phyloP scores from a whole-genome alignment of 305 asterid genomes.

The Fraxinus albicans region DNA sequence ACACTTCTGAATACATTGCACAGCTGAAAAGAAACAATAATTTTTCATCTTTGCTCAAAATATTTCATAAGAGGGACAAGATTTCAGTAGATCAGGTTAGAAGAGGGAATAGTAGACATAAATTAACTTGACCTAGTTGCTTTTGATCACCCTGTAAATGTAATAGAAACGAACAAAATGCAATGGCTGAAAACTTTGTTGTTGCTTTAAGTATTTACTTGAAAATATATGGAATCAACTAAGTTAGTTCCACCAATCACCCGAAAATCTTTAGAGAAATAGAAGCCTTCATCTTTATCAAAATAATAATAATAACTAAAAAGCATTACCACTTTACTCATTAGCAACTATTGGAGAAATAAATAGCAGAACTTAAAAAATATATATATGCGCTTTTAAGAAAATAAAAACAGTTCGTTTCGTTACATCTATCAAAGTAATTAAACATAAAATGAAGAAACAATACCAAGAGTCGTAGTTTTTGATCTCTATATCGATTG shows the following conservation, averaged over 20 bases:
- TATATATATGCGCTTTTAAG: background rate
- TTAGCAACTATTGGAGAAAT: background rate
- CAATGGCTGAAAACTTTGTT: background rate
- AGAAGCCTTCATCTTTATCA: background rate
- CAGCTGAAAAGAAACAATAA: background rate
- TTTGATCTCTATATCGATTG: constrained; percentile 85
- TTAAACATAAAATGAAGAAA: background rate
- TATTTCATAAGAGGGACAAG: background rate
- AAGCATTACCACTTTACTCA: background rate
- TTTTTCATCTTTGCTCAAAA: background rate
- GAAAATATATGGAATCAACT: background rate
- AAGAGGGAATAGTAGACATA: background rate
- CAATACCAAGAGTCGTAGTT: constrained; percentile 81
- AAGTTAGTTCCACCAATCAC: background rate
- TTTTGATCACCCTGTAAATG: background rate
- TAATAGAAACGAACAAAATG: background rate
- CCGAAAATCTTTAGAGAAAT: background rate
- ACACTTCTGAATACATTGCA: background rate
- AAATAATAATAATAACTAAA: background rate
- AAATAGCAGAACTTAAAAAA: background rate
- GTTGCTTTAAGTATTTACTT: background rate
- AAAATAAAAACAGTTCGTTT: background rate
- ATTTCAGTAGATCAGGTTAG: background rate
- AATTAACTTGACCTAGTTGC: background rate
- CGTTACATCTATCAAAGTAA: background rate